Percentiles rank a stretch among this genome's conserved stretches.
phyloP scores from a whole-genome alignment of 768 basidiomycete species.

The Termitomyces sp. region DNA sequence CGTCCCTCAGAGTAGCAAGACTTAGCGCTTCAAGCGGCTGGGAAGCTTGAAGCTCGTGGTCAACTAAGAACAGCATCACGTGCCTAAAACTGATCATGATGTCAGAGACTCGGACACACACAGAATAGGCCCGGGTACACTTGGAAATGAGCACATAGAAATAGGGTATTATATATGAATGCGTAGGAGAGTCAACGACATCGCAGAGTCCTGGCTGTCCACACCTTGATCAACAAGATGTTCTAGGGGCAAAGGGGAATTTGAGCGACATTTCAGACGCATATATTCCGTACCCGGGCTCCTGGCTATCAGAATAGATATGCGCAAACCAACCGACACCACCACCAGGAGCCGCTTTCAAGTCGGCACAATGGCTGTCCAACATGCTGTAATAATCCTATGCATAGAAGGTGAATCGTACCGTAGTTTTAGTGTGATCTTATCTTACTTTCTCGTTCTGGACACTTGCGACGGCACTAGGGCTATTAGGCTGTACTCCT shows the following conservation, averaged over 20 bases:
- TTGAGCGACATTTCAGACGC: conserved; percentile 27
- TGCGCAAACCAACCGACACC: conserved; percentile 86
- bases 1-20: not conserved
- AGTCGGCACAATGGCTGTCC: conserved; percentile 56
- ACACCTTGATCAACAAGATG: conserved; percentile 9
- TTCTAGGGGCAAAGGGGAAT: conserved; percentile 10
- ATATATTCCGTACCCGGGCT: conserved; percentile 71
- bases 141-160: not conserved
- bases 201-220: not conserved
- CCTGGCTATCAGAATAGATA: conserved; percentile 64
- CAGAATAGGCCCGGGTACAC: no score
- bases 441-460: conserved; percentile 53
- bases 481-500: conserved; percentile 64
- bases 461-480: conserved; percentile 54
- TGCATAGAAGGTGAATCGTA: not conserved
- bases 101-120: no score
- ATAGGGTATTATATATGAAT: not conserved
- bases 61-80: not conserved
- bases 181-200: not conserved
- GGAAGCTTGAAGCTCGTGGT: no score
- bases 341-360: conserved; percentile 57
- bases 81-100: not conserved
- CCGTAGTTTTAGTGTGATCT: not conserved
- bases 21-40: no score
- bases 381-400: conserved; percentile 66